Percentiles rank a stretch among this genome's conserved stretches.
phyloP scores from a whole-genome alignment of 2,329 filamentous ascomycete genomes.

The Tympanopsis confertula region DNA sequence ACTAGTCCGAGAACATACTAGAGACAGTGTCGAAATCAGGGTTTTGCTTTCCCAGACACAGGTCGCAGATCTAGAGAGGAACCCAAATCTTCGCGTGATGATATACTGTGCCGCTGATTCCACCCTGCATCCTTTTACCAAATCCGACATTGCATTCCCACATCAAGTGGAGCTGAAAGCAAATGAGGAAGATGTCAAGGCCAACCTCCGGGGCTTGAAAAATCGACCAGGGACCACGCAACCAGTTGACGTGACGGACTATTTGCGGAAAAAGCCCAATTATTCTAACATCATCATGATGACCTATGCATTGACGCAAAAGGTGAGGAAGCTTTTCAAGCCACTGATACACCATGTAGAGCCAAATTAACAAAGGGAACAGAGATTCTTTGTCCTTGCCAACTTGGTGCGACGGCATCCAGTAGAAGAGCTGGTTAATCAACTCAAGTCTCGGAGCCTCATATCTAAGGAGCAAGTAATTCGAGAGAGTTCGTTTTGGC shows the following conservation, averaged over 20 bases:
- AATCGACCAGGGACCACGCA: constrained; percentile 58
- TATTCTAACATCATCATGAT: constrained; percentile 47
- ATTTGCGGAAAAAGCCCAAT: constrained; percentile 39
- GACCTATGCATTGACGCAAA: constrained; percentile 56
- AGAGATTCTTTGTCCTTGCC: constrained; percentile 25
- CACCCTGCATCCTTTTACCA: constrained; percentile 22
- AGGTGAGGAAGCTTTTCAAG: constrained; percentile 28
- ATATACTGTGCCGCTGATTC: constrained; percentile 47
- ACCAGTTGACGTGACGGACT: constrained; percentile 51
- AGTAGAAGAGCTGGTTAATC: constrained; percentile 41
- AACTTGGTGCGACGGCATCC: constrained; percentile 47
- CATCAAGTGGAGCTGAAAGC: constrained; percentile 55
- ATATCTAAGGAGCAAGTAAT: constrained; percentile 52
- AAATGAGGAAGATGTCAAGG: constrained; percentile 49
- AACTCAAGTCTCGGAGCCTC: constrained; percentile 37
- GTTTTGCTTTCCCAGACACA: constrained; percentile 30
- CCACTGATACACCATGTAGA: not conserved
- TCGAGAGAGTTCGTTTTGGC: constrained; percentile 39
- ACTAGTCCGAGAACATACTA: not conserved
- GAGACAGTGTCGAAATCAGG: constrained; percentile 27
- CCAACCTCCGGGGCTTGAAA: constrained; percentile 55
- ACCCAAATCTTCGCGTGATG: constrained; percentile 39
- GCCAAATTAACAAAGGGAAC: not conserved
- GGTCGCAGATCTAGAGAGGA: constrained; percentile 30
- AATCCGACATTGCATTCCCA: constrained; percentile 47